Base-by-base conservation (phyloP, 1,284 basidiomycete species). In the Xerocomus minutiporus region DNA sequence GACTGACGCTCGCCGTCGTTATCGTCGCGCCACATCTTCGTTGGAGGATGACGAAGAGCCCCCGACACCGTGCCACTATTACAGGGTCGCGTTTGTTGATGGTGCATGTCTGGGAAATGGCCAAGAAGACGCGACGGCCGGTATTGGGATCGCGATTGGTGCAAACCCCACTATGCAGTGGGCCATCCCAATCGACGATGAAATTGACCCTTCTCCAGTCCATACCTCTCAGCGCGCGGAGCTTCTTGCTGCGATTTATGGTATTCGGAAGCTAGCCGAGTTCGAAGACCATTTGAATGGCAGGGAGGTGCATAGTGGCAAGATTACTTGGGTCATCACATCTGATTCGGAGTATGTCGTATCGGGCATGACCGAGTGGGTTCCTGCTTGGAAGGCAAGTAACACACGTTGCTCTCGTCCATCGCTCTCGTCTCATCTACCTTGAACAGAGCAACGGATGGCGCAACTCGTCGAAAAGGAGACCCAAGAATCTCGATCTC, bases 331-430 rank as follows among this genome's bases (percentile, higher is more conserved):
- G 52, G 56, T 65, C 42, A 58, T 73, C 52, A 64, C 63, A 15
- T 63, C 68, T 5, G 71, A 73, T 54, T 73, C 68, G 3, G 67
- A 73, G 54, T 73, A 72, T 48, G 68, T 73, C 20, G 66, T 70
- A 15, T 59, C 59, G 44, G 73, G 71, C 2, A 68, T 71, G 49
- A 68, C 71, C 3, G 65, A 73, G 34, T 61, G 55, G 59, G 49
- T 54, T 34, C 59, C 65, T 4, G 7, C 8, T 28, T 61, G 53
- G 51, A 58, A 55, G 53, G 55, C 20, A n/a, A 4, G 1, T 26
- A 8, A 13, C 12, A 35, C 20, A 17, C 11, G 36, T 9, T 20
- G 8, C 8, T 23, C 3, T 13, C 38, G 12, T 13, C 41, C 25
- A 1, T 9, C 20, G 17, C 28, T 32, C 35, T 8, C 11, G 13